Evolutionary conservation across 2,329 filamentous ascomycete genomes (phyloP), one percentile per base, ranked within the genome.

Genomic region (Scedosporium boydii): DNA sequence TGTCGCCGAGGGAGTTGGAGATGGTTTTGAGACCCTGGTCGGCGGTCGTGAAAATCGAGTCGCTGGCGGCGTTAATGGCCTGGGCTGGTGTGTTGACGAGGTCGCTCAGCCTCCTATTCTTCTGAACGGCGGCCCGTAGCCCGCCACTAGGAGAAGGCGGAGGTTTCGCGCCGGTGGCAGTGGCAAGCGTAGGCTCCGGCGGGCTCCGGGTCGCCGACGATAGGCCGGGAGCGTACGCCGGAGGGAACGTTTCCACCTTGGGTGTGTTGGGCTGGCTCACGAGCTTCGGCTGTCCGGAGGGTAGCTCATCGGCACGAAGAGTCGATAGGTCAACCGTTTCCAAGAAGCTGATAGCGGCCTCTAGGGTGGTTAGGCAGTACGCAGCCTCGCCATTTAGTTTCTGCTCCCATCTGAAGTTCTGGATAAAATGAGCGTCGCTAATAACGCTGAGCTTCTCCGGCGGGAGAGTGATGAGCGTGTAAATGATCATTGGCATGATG

Each of bases 401-500:
- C 66, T 81, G 87, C 60, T 90, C 85, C 72, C 91, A 90, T 62
- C 95, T 86, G 72, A 99, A 99, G 65, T 89, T 81, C 71, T 98
- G 93, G 67, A 98, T 92, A 72, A 98, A 99, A 68, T 89, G 86
- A n/a, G 96, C 80, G 72, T 99, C 96, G 78, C 93, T 98, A 70
- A 96, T 91, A 62, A 93, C 88, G 72, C 93, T 90, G 58, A 98
- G 87, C 41, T 87, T 85, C 73, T 95, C 90, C 0, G 93, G 89
- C 0, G 91, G 88, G 55, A 93, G 88, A 2, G 92, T 97, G 71
- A 99, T 96, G 64, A 99, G 83, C 0, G 92, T 91, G 76, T 96
- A 99, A 65, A 99, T 99, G 65, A 99, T 82, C 74, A 96, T 96
- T 0, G 95, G 95, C 73, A 99, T 87, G 62, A 99, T 96, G 75